phyloP scores from a whole-genome alignment of 495 filamentous ascomycete genomes.

The Schizothecium vesticola region DNA sequence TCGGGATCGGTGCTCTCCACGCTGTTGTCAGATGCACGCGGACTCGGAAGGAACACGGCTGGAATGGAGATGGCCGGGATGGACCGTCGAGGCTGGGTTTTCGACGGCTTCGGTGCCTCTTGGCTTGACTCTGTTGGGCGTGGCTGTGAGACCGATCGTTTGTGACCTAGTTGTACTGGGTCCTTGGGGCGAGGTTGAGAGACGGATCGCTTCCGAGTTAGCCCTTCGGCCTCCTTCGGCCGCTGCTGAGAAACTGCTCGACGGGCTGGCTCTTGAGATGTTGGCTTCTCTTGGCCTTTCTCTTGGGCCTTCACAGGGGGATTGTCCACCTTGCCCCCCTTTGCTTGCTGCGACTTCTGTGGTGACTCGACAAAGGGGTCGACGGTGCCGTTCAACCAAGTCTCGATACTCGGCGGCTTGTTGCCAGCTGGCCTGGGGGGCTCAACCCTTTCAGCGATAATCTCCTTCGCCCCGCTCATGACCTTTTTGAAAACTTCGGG shows the following conservation, averaged over 20 bases:
- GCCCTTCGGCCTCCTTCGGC: not conserved
- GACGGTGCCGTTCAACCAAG: constrained; percentile 66
- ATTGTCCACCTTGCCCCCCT: constrained; percentile 14
- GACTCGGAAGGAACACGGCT: not conserved
- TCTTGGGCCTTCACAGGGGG: not conserved
- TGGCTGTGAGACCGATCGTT: not conserved
- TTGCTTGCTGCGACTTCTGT: constrained; percentile 17
- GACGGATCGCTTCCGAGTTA: not conserved
- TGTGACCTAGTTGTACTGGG: not conserved
- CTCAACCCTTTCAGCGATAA: constrained; percentile 48
- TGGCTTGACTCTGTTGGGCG: not conserved
- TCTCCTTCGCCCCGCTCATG: constrained; percentile 49
- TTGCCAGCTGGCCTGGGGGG: constrained; percentile 43
- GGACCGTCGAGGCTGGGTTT: not conserved
- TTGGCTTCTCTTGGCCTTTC: not conserved
- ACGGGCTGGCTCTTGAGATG: not conserved
- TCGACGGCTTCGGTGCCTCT: not conserved
- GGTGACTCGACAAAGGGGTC: constrained; percentile 65
- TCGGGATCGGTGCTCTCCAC: constrained; percentile 14
- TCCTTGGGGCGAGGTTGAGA: not conserved
- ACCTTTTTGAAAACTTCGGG: constrained; percentile 53
- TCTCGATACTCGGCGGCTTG: constrained; percentile 60
- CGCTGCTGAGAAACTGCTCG: constrained; percentile 1
- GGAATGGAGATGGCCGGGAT: not conserved
- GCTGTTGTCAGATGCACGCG: not conserved